phyloP scores from a whole-genome alignment of 148 eudicot genomes.

The Arbutus unedo region DNA sequence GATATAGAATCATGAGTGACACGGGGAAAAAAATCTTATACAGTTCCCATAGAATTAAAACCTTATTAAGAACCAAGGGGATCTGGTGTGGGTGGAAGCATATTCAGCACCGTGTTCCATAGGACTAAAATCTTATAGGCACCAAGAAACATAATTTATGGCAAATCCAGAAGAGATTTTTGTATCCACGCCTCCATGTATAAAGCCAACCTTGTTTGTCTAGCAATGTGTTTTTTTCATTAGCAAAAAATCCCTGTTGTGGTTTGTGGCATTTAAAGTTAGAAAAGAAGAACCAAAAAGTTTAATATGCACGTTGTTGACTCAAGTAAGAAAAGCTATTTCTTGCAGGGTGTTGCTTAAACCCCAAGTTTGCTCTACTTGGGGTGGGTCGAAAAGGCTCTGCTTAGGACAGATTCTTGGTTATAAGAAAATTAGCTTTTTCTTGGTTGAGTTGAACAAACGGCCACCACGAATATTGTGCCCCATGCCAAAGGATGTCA shows the following conservation, averaged over 20 bases:
- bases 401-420: background rate
- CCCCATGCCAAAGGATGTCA: background rate
- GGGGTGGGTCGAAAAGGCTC: background rate
- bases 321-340: background rate
- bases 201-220: background rate
- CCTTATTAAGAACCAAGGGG: too few relatives aligned
- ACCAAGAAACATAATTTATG: background rate
- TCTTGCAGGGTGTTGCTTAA: background rate
- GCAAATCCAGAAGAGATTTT: background rate
- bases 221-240: background rate
- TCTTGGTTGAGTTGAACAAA: conserved; percentile 3
- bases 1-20: too few relatives aligned
- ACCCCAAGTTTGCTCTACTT: background rate
- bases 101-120: background rate
- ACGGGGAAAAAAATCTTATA: too few relatives aligned
- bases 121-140: background rate
- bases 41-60: too few relatives aligned
- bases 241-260: background rate
- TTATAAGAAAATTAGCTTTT: background rate
- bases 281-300: background rate
- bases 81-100: background rate
- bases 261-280: background rate
- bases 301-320: background rate
- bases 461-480: background rate
- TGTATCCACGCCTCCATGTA: background rate